Base-by-base conservation (phyloP, 371 early-diverging fungal genomes). In the Paramicrosporidium saccamoebae region DNA sequence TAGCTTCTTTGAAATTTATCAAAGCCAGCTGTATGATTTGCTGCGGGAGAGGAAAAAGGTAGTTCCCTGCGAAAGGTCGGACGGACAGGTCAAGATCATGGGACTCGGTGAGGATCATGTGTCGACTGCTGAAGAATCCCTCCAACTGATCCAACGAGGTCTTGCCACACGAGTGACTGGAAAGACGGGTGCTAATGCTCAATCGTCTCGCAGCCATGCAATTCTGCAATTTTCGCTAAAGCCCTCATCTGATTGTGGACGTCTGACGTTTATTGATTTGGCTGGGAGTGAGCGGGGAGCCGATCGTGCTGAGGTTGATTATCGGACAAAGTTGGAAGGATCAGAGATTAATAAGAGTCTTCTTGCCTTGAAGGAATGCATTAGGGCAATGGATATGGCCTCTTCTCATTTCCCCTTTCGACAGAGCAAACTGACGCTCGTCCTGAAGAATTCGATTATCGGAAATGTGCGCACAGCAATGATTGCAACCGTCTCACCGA, bases 251-350 rank as follows among this genome's bases (percentile, higher is more conserved):
- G 33, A 48, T 12, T 18, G 41, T 29, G 78, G 82, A 19, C 90
- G 84, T 37, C 50, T 90, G 11, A 75, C 69, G 39, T 90, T 97
- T 40, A 86, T 97, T 25, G 97, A 97, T 51, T 45, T 97, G 27
- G 97, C 97, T 5, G 97, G 97, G 9, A 81, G 77, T 42, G 97
- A 97, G 44, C 62, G 97, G 24, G 97, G 97, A 9, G 77, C 79
- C 2, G 97, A 97, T 39, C 57, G 94, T 27, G 90, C 86, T 5
- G 79, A 78, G 14, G 55, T 74, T 0, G 64, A 79, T 40, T 48
- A 56, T 19, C 64, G 75, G 35, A 84, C 86, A 23, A 48, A 81
- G 59, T 73, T 77, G 74, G 96, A 95, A 39, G 92, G 90, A 5
- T 68, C 86, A 1, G 90, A 88, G 44, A 95, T 95, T 48, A 95